Conservation (phyloP, 2,329 filamentous ascomycete genomes). For the Exophiala alcalophila region DNA sequence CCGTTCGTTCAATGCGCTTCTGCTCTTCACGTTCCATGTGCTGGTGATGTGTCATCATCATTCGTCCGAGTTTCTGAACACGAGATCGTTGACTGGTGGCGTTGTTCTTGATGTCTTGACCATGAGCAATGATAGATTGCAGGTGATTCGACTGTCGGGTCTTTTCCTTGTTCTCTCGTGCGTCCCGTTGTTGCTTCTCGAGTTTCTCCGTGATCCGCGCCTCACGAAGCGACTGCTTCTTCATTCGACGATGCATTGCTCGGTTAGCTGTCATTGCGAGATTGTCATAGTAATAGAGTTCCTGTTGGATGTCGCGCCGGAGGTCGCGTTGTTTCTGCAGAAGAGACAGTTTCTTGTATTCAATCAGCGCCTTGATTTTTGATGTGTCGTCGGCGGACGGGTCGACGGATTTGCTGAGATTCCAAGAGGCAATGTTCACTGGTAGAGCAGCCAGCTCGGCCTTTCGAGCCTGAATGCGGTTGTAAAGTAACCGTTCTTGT, state of each 20-base stretch:
- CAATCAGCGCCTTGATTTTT: slow-evolving; percentile 87
- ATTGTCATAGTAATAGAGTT: slow-evolving; percentile 95
- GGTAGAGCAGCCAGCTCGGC: slow-evolving; percentile 78
- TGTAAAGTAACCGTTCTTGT: slow-evolving; percentile 83
- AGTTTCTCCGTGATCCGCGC: slow-evolving; percentile 97
- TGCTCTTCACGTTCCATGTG: slow-evolving; percentile 99
- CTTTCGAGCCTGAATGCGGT: slow-evolving; percentile 81
- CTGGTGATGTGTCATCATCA: slow-evolving; percentile 87
- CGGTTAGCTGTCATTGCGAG: slow-evolving; percentile 96
- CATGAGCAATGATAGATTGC: slow-evolving; percentile 78
- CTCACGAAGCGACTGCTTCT: slow-evolving; percentile 94
- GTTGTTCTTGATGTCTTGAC: slow-evolving; percentile 69
- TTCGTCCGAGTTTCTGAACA: slow-evolving; percentile 78
- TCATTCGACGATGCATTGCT: slow-evolving; percentile 83
- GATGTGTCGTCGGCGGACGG: slow-evolving; percentile 73
- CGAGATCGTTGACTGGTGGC: slow-evolving; percentile 68
- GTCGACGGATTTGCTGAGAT: slow-evolving; percentile 67
- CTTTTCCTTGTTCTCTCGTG: slow-evolving; percentile 92
- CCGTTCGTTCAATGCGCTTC: slow-evolving; percentile 94
- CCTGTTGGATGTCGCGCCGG: slow-evolving; percentile 79
- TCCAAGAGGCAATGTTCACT: slow-evolving; percentile 84
- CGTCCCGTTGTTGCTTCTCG: slow-evolving; percentile 97
- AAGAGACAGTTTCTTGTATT: slow-evolving; percentile 88
- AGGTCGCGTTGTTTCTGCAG: slow-evolving; percentile 83
- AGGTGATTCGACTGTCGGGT: slow-evolving; percentile 95